Evolutionary conservation across 169 alveolate species (phyloP), one percentile per base, ranked within the genome.

Genomic region (Ichthyophthirius multifiliis): DNA sequence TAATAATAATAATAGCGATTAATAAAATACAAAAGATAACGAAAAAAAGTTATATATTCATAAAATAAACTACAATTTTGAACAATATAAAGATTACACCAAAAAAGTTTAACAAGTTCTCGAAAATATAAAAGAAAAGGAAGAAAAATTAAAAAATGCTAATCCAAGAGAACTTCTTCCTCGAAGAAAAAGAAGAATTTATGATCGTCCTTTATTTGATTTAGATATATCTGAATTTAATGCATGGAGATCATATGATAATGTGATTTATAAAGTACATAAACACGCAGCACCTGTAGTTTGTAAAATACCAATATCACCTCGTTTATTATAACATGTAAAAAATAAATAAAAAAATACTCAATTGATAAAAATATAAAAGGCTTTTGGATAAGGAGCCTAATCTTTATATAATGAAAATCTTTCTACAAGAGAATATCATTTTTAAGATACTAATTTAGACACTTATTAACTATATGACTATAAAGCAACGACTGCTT

Each of bases 401-500:
- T 27, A 13, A 5, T 47, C 23, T 23, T 37, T 62, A 0, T 37
- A 37, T 37, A 67, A 67, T 20, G 43, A 13, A n/a, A 16, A 20
- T 16, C 23, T 35, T n/a, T 67, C 77, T 16, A 67, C 77, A 37
- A 67, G 62, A 67, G 77, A 67, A 39, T 67, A 67, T 9, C 39
- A 39, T 67, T 67, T 67, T 67, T 47, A 67, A 39, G 77, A 67
- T 39, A 16, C 35, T 35, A 67, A 67, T 67, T 9, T 18, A 9
- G 77, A 67, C 41, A n/a, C 43, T 0, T 67, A 37, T 44, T 41
- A 37, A 31, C 27, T 67, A n/a, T 67, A 67, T 20, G 77, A 67
- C n/a, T 67, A 41, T 16, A 67, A 67, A 67, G 48, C 77, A n/a
- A 67, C 77, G 4, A 67, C 77, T 41, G 77, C 35, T 6, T 67